Evolutionary conservation across 2,329 filamentous ascomycete species (phyloP), one percentile per base, ranked within the genome.

Genomic region (Alternaria ventricosa): DNA sequence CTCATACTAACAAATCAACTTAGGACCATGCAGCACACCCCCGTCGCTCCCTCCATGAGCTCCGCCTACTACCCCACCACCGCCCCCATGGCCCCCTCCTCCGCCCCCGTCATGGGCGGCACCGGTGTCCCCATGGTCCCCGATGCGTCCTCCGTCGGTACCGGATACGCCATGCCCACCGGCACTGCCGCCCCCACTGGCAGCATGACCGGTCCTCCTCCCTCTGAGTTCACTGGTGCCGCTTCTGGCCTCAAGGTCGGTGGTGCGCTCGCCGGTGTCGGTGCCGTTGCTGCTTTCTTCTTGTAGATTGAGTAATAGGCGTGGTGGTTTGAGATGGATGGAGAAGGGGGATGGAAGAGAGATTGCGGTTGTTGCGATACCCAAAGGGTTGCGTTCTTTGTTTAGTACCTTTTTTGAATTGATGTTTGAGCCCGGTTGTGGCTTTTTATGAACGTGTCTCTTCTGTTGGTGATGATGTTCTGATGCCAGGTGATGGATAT

Each of bases 221-320:
- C 68, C 30, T 64, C 70, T 13, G 64, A 73, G 60, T 79, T 78
- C 70, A 78, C 77, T 36, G 76, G 76, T 55, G 76, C 77, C 44
- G 77, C 78, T 46, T 69, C 65, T 50, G 36, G 64, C 47, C 23
- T 73, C 49, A 74, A 77, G 71, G 72, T 77, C 36, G 75, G 73
- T 33, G 68, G 75, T n/a, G 63, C 71, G 8, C 64, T 78, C 60
- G 75, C 75, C n/a, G 76, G 76, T 71, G 71, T 75, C 36, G 78
- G 71, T 72, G 78, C 72, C 18, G 41, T 79, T 49, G 78, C 73
- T 54, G 78, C 78, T 51, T 58, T 79, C 10, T 74, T 79, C 69
- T 73, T 79, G 71, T 79, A 79, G 68, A 71, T 58, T n/a, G 18
- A 23, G 49, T 22, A 18, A 7, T 23, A 36, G 20, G n/a, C 11